phyloP scores from a whole-genome alignment of 1,139 yeast genomes.

The Geotrichum siamense region DNA sequence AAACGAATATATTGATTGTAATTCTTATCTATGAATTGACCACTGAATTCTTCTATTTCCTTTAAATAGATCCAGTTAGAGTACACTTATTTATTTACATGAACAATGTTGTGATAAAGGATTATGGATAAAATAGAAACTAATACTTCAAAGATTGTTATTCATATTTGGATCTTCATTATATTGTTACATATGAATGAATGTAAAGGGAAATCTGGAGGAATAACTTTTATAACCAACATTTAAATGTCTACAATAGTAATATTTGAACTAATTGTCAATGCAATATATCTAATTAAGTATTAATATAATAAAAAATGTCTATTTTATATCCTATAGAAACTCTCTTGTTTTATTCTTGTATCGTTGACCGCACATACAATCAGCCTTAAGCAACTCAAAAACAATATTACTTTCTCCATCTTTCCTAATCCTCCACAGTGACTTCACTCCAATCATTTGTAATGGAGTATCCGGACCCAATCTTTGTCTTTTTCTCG shows the following conservation, averaged over 20 bases:
- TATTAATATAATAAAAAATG: no score
- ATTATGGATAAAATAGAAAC: not conserved
- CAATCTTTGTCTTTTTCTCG: slow-evolving; percentile 5
- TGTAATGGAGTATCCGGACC: slow-evolving; percentile 6
- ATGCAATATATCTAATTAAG: no score
- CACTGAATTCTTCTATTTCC: no score
- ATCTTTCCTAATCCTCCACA: slow-evolving; percentile 13
- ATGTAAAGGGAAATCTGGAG: no score
- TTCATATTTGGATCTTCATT: no score
- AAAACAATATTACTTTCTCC: slow-evolving; percentile 1
- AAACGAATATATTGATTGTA: no score
- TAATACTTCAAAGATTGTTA: not conserved
- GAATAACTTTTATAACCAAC: no score
- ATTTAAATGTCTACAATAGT: no score
- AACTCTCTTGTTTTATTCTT: slow-evolving; percentile 12
- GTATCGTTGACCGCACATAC: slow-evolving; percentile 12
- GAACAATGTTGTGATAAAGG: not conserved
- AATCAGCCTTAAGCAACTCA: slow-evolving; percentile 14
- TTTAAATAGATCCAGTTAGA: no score
- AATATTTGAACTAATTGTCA: no score
- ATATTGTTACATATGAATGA: no score
- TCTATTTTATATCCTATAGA: slow-evolving; percentile 6
- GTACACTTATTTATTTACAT: not conserved
- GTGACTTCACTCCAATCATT: slow-evolving; percentile 9
- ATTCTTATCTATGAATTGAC: no score